Conservation (phyloP, 352 stramenopile species). For the Pythium scleroteichum region DNA sequence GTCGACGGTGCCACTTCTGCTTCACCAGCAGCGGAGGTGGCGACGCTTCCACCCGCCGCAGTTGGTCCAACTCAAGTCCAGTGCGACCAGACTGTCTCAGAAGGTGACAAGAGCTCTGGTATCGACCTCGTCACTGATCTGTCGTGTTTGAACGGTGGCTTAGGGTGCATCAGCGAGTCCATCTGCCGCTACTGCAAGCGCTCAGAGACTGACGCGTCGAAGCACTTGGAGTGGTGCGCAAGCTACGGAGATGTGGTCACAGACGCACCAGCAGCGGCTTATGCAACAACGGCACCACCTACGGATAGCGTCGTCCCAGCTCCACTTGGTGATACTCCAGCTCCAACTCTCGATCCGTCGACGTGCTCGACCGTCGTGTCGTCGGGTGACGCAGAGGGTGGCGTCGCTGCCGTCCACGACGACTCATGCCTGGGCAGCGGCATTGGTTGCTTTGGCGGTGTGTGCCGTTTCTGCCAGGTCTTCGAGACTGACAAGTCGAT, state of each 20-base stretch:
- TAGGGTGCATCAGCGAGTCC: constrained; percentile 4
- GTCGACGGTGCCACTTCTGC: background rate
- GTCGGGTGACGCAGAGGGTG: constrained; percentile 6
- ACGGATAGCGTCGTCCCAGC: background rate
- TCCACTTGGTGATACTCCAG: background rate
- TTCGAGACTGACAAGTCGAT: constrained; percentile 10
- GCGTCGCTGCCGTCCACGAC: constrained; percentile 7
- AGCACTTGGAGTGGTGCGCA: constrained; percentile 13
- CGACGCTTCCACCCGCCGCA: background rate
- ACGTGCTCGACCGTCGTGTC: constrained; percentile 9
- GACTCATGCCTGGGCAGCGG: constrained; percentile 20
- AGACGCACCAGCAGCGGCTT: background rate
- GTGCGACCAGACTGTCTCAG: constrained; percentile 11
- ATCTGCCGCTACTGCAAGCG: constrained; percentile 20
- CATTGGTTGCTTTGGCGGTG: constrained; percentile 23
- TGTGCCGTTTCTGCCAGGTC: constrained; percentile 22
- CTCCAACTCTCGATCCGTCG: constrained; percentile 3
- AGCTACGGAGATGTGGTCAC: background rate
- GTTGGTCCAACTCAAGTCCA: background rate
- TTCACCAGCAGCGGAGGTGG: background rate
- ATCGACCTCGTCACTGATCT: constrained; percentile 19
- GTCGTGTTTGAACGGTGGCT: constrained; percentile 11
- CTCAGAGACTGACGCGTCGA: background rate
- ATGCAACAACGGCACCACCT: background rate
- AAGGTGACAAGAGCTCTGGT: constrained; percentile 18